Evolutionary conservation across 257 asterid species (phyloP), one percentile per base, ranked within the genome.

Genomic region (Fraxinus anomala): DNA sequence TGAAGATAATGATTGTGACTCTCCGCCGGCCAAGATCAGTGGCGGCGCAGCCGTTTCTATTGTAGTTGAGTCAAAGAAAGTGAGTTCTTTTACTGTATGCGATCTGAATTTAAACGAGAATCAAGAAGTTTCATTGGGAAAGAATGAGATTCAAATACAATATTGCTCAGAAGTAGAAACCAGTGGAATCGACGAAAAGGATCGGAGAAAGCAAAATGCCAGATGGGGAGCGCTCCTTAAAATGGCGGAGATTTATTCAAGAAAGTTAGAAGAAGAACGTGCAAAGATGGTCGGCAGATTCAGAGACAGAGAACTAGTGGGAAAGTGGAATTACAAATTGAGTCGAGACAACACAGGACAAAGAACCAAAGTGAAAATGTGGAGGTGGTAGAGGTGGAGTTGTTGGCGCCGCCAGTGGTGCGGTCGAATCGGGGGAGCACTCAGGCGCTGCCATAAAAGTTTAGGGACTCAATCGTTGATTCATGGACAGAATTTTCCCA

Each of bases 361-460:
- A 68, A 40, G 77, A 73, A 49, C 78, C 16, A 73, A 49, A 16
- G 17, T 66, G 75, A 77, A 12, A 23, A 73, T 17, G 49, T 39
- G 1, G 85, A 75, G 1, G 42, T 42, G 23, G 72, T 28, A 67
- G 66, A 36, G 73, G 26, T 65, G 78, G 13, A 39, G 3, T 10
- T 68, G 78, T 80, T 37, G 40, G 40, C 40, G 2, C 40, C 40
- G 10, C 40, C 40, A 37, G 40, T 85, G 74, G 86, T 69, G 79
- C 81, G 86, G 68, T 86, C 89, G 76, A 79, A 82, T 13, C 71
- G 84, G 83, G 81, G 83, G 74, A 81, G 89, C 65, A 70, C 86
- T 68, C 77, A 79, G 80, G 87, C 87, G 83, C 73, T 86, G 86
- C 87, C 87, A 71, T 83, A 80, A 79, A 86, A 83, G 80, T 83